Conservation (phyloP, 768 basidiomycete species). For the Sarcomyxa edulis region DNA sequence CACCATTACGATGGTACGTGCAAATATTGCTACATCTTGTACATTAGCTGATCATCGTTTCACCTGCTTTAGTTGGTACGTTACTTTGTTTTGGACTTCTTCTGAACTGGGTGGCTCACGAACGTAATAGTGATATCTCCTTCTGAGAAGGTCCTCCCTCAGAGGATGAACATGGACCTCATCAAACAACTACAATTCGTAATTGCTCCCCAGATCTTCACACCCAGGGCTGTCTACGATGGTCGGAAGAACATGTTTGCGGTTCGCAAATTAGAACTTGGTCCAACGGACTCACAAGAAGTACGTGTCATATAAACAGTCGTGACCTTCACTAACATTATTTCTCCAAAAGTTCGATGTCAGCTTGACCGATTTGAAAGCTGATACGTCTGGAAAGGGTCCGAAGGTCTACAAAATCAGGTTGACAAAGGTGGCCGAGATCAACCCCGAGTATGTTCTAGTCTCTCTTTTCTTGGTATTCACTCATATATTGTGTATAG, state of each 20-base stretch:
- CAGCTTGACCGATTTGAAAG: slow-evolving; percentile 32
- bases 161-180: slow-evolving; percentile 64
- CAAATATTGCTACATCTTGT: slow-evolving; percentile 4
- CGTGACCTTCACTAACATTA: slow-evolving; percentile 4
- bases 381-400: slow-evolving; percentile 30
- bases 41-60: slow-evolving; percentile 7
- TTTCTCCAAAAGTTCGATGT: slow-evolving; percentile 65
- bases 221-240: slow-evolving; percentile 70
- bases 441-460: slow-evolving; percentile 43
- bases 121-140: slow-evolving; percentile 50
- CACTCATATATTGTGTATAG: slow-evolving; percentile 25
- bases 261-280: slow-evolving; percentile 55
- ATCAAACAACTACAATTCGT: slow-evolving; percentile 57
- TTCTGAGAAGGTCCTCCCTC: slow-evolving; percentile 64
- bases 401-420: slow-evolving; percentile 67
- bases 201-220: slow-evolving; percentile 62
- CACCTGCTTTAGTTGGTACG: slow-evolving; percentile 37
- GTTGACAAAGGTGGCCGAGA: slow-evolving; percentile 50
- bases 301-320: slow-evolving; percentile 23
- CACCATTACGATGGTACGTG: slow-evolving; percentile 75
- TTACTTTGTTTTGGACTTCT: slow-evolving; percentile 23
- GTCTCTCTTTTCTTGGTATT: neutral
- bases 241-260: slow-evolving; percentile 76
- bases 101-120: neutral
- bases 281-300: slow-evolving; percentile 43